Evolutionary conservation across 2,329 filamentous ascomycete species (phyloP).

Genomic region (Penicillium griseofulvum): DNA sequence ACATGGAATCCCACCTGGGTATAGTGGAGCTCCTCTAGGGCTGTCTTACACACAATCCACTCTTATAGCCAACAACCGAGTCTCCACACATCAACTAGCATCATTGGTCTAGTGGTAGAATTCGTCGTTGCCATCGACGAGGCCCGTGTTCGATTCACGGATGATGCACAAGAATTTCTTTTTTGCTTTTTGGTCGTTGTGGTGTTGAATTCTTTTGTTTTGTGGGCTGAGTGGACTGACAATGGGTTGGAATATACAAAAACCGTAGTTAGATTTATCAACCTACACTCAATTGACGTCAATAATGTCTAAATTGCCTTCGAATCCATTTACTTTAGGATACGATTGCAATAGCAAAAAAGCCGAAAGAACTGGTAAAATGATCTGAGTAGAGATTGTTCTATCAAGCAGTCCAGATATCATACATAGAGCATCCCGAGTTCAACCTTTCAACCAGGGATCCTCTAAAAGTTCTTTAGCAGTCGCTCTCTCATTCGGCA

Average conservation of each 20-base stretch:
- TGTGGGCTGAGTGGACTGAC: no score
- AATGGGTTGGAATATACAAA: no score
- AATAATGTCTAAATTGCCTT: neutral
- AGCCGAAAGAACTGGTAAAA: neutral
- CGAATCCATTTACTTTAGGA: neutral
- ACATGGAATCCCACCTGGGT: neutral
- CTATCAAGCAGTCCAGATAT: neutral
- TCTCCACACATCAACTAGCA: constrained; percentile 24
- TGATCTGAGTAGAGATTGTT: neutral
- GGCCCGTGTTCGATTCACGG: constrained; percentile 49
- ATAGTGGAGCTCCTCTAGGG: neutral
- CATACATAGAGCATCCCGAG: neutral
- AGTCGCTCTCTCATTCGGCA: constrained; percentile 35
- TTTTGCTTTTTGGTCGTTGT: neutral
- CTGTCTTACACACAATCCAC: no score
- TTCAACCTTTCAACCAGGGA: constrained; percentile 29
- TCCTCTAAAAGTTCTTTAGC: constrained; percentile 38
- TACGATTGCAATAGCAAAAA: neutral
- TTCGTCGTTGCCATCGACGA: constrained; percentile 44
- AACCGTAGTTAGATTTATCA: no score
- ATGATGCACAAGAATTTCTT: constrained; percentile 37
- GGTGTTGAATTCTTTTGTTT: neutral
- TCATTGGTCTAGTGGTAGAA: constrained; percentile 45
- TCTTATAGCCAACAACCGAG: neutral
- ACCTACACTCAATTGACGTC: neutral